These are phyloP conservation scores for Annulohypoxylon stygium DNA, from an alignment of 495 filamentous ascomycete species.

Conservation along the genomic window DNA sequence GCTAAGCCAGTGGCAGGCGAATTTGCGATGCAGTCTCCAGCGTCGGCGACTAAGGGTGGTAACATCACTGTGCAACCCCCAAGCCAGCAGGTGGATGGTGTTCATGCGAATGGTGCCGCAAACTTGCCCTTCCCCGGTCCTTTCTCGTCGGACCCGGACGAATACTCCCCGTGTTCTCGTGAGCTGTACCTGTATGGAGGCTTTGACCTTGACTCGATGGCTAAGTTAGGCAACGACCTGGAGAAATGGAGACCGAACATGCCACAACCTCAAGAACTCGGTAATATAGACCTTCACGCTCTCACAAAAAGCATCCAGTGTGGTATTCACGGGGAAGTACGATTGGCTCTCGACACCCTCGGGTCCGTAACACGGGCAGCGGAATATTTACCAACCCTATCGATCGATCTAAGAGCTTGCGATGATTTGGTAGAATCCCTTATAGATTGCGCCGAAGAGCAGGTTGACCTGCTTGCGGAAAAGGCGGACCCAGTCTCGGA, in stretches of 20 bases:
- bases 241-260: constrained; percentile 75
- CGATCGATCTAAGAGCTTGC: constrained; percentile 73
- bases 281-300: constrained; percentile 90
- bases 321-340: constrained; percentile 88
- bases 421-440: constrained; percentile 90
- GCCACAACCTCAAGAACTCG: constrained; percentile 81
- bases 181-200: constrained; percentile 72
- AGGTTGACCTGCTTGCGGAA: constrained; percentile 81
- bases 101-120: constrained; percentile 45
- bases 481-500: constrained; percentile 87
- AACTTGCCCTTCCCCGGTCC: constrained; percentile 52
- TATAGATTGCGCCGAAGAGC: constrained; percentile 90
- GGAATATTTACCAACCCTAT: constrained; percentile 63
- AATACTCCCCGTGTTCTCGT: constrained; percentile 74
- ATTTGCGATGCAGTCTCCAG: constrained; percentile 59
- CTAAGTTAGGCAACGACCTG: constrained; percentile 73
- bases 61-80: constrained; percentile 54
- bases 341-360: constrained; percentile 87
- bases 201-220: constrained; percentile 70
- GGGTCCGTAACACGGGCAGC: constrained; percentile 76
- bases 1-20: constrained; percentile 55
- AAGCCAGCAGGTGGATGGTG: constrained; percentile 50
- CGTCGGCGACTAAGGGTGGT: constrained; percentile 54
- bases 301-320: constrained; percentile 92
- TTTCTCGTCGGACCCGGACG: constrained; percentile 55